phyloP scores from a whole-genome alignment of 2,329 filamentous ascomycete genomes.

The Chalara sp. region DNA sequence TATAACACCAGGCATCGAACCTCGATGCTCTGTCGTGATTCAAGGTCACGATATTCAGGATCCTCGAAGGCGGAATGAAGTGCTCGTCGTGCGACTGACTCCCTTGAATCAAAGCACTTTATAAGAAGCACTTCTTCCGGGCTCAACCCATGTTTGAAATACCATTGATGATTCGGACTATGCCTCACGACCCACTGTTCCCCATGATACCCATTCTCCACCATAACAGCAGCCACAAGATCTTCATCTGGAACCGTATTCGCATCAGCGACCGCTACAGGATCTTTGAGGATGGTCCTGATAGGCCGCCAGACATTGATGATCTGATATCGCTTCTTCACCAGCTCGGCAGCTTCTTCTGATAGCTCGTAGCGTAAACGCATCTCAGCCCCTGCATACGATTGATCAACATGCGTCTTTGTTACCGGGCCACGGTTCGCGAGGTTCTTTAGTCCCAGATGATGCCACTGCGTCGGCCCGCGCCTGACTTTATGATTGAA shows the following conservation, averaged over 20 bases:
- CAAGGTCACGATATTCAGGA: background rate
- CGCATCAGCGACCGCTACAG: slow-evolving; percentile 21
- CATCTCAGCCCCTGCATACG: slow-evolving; percentile 53
- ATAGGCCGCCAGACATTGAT: slow-evolving; percentile 70
- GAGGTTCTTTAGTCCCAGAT: background rate
- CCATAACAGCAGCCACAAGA: background rate
- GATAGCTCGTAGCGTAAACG: slow-evolving; percentile 60
- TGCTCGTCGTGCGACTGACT: background rate
- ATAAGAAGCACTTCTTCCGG: background rate
- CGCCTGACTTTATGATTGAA: slow-evolving; percentile 81
- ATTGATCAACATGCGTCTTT: slow-evolving; percentile 76
- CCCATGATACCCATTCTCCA: background rate
- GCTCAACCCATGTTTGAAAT: background rate
- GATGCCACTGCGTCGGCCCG: slow-evolving; percentile 24
- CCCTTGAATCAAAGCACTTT: background rate
- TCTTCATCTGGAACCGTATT: background rate
- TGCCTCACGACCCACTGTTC: background rate
- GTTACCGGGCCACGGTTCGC: slow-evolving; percentile 55
- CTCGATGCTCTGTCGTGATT: background rate
- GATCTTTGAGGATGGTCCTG: slow-evolving; percentile 48
- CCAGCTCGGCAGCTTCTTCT: slow-evolving; percentile 56
- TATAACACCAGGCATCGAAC: background rate
- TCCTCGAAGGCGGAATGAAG: background rate
- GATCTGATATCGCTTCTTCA: slow-evolving; percentile 65
- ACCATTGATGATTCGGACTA: background rate